Evolutionary conservation across 495 filamentous ascomycete genomes (phyloP), one percentile per base, ranked within the genome.

Genomic region (Aspergillus sparsus): DNA sequence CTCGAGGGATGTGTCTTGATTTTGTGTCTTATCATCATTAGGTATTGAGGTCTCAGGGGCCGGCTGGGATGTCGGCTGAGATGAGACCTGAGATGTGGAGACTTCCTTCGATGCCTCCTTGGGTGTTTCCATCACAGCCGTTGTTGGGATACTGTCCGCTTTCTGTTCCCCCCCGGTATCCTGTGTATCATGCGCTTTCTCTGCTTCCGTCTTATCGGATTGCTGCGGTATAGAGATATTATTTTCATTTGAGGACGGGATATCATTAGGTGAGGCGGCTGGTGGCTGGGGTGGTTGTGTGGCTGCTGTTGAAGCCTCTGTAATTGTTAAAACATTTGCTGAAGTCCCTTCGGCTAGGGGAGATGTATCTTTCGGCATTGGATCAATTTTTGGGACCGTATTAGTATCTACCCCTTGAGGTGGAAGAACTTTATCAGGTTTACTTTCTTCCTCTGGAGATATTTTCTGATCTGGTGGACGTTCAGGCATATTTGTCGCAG

Each of bases 241-340:
- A 13, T 39, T 7, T 39, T 15, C 37, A n/a, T 62, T 51, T 73
- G 76, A 61, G 81, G 83, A 69, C 74, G 63, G 41, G 37, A 62
- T 62, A 53, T 55, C 80, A 60, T 83, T 78, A 54, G 59, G 37
- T 27, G 44, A 50, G 9, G 60, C 11, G 6, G 62, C 55, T 37
- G 59, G 15, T 34, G 68, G 62, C 50, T 68, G 62, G 18, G 49
- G 18, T 3, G 21, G 21, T 21, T 50, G 52, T 27, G 53, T 2
- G 57, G 53, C 27, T 44, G 49, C 21, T 27, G 36, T 50, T 18
- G 34, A 27, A 35, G 21, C 5, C 8, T 41, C 39, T 37, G 16
- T 21, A 12, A 41, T n/a, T 42, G 53, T 32, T 18, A 18, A n/a
- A 45, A 57, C 49, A 13, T 16, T 21, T 53, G 45, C 21, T 32